Evolutionary conservation across 345 rosid genomes (phyloP), one percentile per base, ranked within the genome.

Genomic region (Camelina neglecta): DNA sequence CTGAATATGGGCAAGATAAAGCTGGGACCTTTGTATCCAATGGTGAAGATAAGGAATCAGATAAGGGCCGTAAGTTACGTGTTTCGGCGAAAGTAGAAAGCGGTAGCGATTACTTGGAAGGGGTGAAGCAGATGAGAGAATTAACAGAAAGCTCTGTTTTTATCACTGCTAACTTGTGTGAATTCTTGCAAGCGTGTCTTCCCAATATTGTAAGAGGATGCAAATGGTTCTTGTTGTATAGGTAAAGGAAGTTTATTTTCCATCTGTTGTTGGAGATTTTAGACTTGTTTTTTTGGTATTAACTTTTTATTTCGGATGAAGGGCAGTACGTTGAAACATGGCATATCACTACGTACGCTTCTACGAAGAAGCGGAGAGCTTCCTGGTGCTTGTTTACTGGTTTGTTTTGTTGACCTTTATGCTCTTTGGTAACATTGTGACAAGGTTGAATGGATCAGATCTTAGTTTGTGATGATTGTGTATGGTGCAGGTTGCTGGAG

Each of bases 241-340:
- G 97, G 99, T 92, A 81, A 83, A 11, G 10, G 5, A 9, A 18
- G 67, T 79, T 67, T 60, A 4, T 56, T 29, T 29, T 75, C 71
- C 31, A 18, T 29, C 38, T 60, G 11, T 50, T 69, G 13, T 42
- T 49, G 57, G 64, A 35, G 42, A 13, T 38, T 26, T 36, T 48
- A 31, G 56, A 42, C 4, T 70, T 71, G 3, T 68, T 29, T 24
- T 79, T 82, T 81, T 64, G 71, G 35, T 72, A 41, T 80, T 79
- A 42, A 64, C 78, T 82, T 60, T 77, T 81, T 4, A 35, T 88
- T 29, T 35, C 65, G 66, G 87, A 81, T 92, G 92, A 92, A 95
- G 97, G 97, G 96, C 97, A 92, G 99, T 81, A 90, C 97, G 77
- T 81, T 85, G 82, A 95, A 87, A 83, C 93, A 95, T 86, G 99